Conservation (phyloP, 371 early-diverging fungal species). For the Zopfochytrium polystomum region DNA sequence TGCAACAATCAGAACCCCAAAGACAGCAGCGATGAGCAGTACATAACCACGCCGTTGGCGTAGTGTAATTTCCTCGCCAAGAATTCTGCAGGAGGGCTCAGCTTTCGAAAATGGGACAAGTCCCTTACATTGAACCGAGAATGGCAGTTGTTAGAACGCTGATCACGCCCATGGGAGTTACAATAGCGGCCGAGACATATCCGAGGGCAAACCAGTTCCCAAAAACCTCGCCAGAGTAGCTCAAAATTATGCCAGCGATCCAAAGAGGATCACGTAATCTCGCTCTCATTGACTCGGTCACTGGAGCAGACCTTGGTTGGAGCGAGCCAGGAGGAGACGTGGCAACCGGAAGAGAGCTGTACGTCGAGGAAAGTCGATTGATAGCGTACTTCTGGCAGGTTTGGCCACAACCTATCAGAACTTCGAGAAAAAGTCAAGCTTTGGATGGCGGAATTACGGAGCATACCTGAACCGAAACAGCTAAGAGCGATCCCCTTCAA, state of each 20-base stretch:
- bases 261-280: constrained; percentile 23
- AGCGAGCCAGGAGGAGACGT: background rate
- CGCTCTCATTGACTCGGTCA: background rate
- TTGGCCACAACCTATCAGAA: constrained; percentile 40
- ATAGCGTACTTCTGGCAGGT: constrained; percentile 41
- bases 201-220: constrained; percentile 39
- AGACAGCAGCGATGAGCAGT: constrained; percentile 24
- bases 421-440: no score
- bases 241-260: constrained; percentile 29
- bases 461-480: no score
- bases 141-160: constrained; percentile 16
- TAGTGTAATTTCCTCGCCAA: constrained; percentile 18
- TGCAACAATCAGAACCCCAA: constrained; percentile 26
- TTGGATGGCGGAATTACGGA: no score
- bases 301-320: background rate
- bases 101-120: constrained; percentile 19
- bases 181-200: constrained; percentile 34
- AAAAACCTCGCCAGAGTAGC: constrained; percentile 35
- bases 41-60: constrained; percentile 28
- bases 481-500: no score
- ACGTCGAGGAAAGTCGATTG: constrained; percentile 14
- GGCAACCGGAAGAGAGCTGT: constrained; percentile 3
- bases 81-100: constrained; percentile 15
- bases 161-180: constrained; percentile 41
- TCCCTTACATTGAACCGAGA: constrained; percentile 10